Base-by-base conservation (phyloP, 306 rosid species). In the Astragalus membranaceus region DNA sequence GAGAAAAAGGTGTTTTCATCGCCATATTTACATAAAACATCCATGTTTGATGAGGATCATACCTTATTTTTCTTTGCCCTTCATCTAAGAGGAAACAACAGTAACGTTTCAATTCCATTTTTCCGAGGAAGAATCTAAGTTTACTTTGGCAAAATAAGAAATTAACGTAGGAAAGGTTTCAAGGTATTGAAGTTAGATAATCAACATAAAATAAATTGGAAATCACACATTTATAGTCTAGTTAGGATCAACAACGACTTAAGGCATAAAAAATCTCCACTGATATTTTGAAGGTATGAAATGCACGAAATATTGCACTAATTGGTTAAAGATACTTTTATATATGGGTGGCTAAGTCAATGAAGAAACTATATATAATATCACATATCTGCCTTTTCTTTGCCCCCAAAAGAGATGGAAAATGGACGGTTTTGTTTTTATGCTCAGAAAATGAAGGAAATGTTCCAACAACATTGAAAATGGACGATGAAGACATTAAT, bases 71-170 rank as follows among this genome's bases (percentile, higher is more conserved):
- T 33, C 23, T 41, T 53, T 78, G 70, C 20, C 81, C 83, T 51
- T 78, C 81, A 46, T 65, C 70, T 6, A 41, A 29, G 72, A 65
- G 63, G 77, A 44, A 20, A 64, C 88, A 85, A 72, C 88, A 79
- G 57, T 80, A 84, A 64, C 84, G 77, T 49, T 73, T 78, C 77
- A 74, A 68, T 56, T 47, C 41, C 86, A 85, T 89, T 80, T 55
- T 47, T 65, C 50, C 10, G 17, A 44, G 47, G 60, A 66, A 69
- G 69, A 55, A 63, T 62, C 63, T 35, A 52, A 58, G 10, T 47
- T 55, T n/a, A 50, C 14, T 30, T 2, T 50, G 61, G 46, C 37
- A 52, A 3, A 12, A 33, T 8, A 39, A 43, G 30, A 44, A 47
- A 26, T 26, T 26, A 59, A 61, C 3, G 8, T 10, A 4, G 10